Base-by-base conservation (phyloP, 1,284 basidiomycete species). In the Rhodotorula sp. region DNA sequence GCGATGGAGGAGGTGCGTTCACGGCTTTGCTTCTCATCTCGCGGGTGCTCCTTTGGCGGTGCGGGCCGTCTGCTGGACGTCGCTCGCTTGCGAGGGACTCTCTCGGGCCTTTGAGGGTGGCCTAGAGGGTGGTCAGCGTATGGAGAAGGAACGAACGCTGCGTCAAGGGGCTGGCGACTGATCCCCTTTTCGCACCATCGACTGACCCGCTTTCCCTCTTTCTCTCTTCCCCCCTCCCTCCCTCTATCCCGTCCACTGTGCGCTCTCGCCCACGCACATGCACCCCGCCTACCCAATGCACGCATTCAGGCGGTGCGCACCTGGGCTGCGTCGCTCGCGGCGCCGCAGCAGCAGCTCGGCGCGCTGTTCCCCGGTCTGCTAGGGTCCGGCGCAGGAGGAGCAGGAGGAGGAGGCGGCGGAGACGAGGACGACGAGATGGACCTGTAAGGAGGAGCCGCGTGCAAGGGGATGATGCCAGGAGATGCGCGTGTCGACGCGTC, bases 1-100 rank as follows among this genome's bases (percentile, higher is more conserved):
- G 75, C 73, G 10, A 76, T 76, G 75, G 70, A 76, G 42, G 70
- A 76, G 60, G 74, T 54, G 53, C 53, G 53, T 52, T 34, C 34
- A 34, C 34, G 2, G 34, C 34, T 34, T 34, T 34, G 34, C 34
- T 5, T 34, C 34, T n/a, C 34, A 34, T 5, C 3, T 34, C 34
- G 34, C 2, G 34, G 34, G 34, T 5, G 34, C 34, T 34, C 34
- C 5, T 5, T 34, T 34, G 34, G 34, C 34, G 34, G 3, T 34
- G 34, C 34, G 34, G 34, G 34, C 34, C 34, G 34, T 34, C 3
- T 34, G 34, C 34, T 49, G 34, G 34, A 34, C 34, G 34, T 5
- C 3, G 3, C 34, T 34, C 34, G 34, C 34, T 34, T 5, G 34
- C 34, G 34, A n/a, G n/a, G n/a, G n/a, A n/a, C n/a, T n/a, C n/a